A percentile compares a stretch with the other conserved stretches of the same genome.
phyloP scores from a whole-genome alignment of 2,329 filamentous ascomycete genomes.

The Emmonsiellopsis sp. region DNA sequence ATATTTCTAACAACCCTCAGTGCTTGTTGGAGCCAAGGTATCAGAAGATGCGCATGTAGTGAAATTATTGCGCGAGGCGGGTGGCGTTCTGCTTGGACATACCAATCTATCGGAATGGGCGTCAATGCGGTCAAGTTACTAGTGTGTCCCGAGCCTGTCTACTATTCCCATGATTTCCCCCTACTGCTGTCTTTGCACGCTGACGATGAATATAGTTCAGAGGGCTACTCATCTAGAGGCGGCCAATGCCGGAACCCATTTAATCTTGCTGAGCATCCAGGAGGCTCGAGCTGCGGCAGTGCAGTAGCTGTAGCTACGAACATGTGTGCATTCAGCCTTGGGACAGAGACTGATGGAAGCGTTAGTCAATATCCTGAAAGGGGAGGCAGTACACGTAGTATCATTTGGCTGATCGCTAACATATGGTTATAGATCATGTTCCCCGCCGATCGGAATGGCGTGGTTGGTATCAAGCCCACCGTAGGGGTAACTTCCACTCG shows the following conservation, averaged over 20 bases:
- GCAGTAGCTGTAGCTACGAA: constrained; percentile 58
- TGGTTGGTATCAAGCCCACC: constrained; percentile 69
- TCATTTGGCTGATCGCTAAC: not conserved
- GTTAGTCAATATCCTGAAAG: constrained; percentile 22
- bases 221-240: constrained; percentile 57
- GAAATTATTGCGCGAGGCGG: constrained; percentile 51
- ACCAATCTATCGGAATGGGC: constrained; percentile 67
- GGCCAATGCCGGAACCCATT: constrained; percentile 59
- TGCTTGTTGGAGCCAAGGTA: constrained; percentile 49
- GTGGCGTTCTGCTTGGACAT: constrained; percentile 63
- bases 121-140: constrained; percentile 58
- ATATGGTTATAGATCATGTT: constrained; percentile 47
- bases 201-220: constrained; percentile 17
- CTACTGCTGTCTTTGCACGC: too few species aligned
- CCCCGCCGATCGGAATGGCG: constrained; percentile 58
- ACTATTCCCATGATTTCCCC: not conserved
- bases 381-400: not conserved
- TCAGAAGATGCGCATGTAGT: constrained; percentile 61
- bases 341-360: constrained; percentile 66
- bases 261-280: constrained; percentile 59
- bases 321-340: constrained; percentile 54
- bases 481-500: constrained; percentile 61
- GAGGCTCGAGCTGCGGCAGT: constrained; percentile 60
- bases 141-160: constrained; percentile 32
- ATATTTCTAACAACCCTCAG: not conserved